Percentiles rank a stretch among this genome's conserved stretches.
These are phyloP conservation scores for Planoprotostelium fungivorum DNA, from an alignment of 78 protist species.

Conservation along the genomic window DNA sequence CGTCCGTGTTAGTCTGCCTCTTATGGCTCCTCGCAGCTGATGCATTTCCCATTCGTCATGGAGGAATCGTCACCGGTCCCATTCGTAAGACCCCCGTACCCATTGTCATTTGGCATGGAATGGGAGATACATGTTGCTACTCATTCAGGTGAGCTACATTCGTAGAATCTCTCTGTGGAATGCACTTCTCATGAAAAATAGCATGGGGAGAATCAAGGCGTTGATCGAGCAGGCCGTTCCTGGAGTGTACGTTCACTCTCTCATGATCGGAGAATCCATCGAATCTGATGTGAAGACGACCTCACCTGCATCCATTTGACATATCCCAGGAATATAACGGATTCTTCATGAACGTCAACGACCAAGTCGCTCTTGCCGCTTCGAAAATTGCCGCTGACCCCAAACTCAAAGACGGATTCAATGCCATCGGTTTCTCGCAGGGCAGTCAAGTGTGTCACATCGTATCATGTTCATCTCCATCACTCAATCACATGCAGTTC, in stretches of 20 bases:
- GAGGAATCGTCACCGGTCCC: not conserved
- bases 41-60: not conserved
- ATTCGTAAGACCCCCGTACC: slow-evolving; percentile 10
- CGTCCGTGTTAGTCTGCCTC: too few species aligned
- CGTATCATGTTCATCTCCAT: too few species aligned
- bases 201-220: slow-evolving; percentile 53
- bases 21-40: too few species aligned
- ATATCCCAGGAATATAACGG: slow-evolving; percentile 9
- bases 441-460: slow-evolving; percentile 74
- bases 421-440: slow-evolving; percentile 79
- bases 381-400: slow-evolving; percentile 20
- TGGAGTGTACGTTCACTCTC: slow-evolving; percentile 40
- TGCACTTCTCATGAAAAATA: not conserved
- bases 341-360: slow-evolving; percentile 56
- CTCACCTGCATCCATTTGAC: not conserved
- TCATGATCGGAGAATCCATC: slow-evolving; percentile 36
- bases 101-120: slow-evolving; percentile 67
- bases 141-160: slow-evolving; percentile 27
- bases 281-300: slow-evolving; percentile 13
- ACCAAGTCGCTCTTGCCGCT: slow-evolving; percentile 44
- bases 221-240: slow-evolving; percentile 38
- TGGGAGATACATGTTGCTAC: slow-evolving; percentile 70
- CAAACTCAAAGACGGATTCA: slow-evolving; percentile 49
- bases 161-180: not conserved
- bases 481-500: too few species aligned